phyloP scores from a whole-genome alignment of 495 filamentous ascomycete genomes.

The Neurospora sp. region DNA sequence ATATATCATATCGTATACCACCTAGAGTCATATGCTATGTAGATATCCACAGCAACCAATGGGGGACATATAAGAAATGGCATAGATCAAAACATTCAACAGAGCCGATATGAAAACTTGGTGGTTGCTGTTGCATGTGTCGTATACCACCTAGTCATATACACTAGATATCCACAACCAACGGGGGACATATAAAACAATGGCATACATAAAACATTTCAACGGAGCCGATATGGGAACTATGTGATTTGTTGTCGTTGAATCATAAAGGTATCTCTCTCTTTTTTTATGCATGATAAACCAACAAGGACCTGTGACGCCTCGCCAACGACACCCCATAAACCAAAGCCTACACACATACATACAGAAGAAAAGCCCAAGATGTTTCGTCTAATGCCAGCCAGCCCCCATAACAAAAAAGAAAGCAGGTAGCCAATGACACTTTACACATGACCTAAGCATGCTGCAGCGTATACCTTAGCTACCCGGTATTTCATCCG shows the following conservation, averaged over 20 bases:
- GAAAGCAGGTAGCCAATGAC: neutral
- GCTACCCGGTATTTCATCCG: neutral
- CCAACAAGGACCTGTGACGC: neutral
- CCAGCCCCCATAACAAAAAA: neutral
- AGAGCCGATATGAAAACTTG: neutral
- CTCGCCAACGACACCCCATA: neutral
- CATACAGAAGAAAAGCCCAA: neutral
- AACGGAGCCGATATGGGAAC: neutral
- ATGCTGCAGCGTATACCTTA: neutral
- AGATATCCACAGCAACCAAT: neutral
- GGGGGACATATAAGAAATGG: too few species aligned
- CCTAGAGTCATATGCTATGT: too few species aligned
- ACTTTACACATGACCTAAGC: neutral
- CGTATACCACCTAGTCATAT: neutral
- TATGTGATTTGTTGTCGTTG: neutral
- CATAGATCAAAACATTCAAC: too few species aligned
- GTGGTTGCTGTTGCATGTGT: too few species aligned
- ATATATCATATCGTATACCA: neutral
- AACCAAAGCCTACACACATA: neutral
- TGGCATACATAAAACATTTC: neutral
- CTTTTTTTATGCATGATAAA: neutral
- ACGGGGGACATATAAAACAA: neutral
- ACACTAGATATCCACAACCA: neutral
- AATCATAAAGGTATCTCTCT: neutral
- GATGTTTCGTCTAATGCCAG: neutral